These are phyloP conservation scores for Skeletonema menzelii DNA, from an alignment of 108 stramenopile genomes.

Conservation along the genomic window DNA sequence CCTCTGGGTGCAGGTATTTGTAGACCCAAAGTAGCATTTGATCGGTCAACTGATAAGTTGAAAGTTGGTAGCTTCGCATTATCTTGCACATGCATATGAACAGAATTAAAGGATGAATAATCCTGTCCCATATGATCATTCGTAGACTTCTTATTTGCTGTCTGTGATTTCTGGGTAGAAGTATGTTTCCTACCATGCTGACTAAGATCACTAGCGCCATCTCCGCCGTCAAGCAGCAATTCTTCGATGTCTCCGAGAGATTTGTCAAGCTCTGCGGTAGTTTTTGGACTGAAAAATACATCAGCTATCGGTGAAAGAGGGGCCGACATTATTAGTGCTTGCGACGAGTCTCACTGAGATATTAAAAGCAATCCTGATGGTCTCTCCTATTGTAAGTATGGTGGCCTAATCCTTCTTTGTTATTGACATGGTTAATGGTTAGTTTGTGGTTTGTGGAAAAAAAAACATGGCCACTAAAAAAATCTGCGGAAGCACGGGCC, in stretches of 20 bases:
- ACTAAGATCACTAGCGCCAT: constrained; percentile 1
- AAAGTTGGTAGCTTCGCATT: constrained; percentile 81
- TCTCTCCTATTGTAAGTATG: too few relatives aligned
- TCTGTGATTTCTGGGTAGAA: background rate
- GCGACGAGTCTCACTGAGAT: background rate
- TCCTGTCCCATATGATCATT: background rate
- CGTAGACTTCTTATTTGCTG: background rate
- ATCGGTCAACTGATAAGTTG: constrained; percentile 61
- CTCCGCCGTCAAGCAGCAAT: constrained; percentile 22
- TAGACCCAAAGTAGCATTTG: constrained; percentile 31
- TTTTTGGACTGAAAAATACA: constrained; percentile 13
- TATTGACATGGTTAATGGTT: background rate
- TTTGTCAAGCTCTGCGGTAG: constrained; percentile 23
- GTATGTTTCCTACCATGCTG: background rate
- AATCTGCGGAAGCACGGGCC: too few relatives aligned
- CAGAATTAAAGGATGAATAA: constrained; percentile 50
- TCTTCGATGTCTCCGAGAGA: constrained; percentile 33
- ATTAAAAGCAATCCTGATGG: background rate
- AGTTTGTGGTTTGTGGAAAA: too few relatives aligned
- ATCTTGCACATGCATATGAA: constrained; percentile 84
- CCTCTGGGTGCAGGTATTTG: constrained; percentile 40
- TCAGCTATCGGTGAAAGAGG: background rate
- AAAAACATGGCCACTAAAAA: too few relatives aligned
- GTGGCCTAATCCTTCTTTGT: background rate
- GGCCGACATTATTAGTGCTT: background rate